Base-by-base conservation (phyloP, 805 yeast genomes). In the Cyberlindnera mrakii region DNA sequence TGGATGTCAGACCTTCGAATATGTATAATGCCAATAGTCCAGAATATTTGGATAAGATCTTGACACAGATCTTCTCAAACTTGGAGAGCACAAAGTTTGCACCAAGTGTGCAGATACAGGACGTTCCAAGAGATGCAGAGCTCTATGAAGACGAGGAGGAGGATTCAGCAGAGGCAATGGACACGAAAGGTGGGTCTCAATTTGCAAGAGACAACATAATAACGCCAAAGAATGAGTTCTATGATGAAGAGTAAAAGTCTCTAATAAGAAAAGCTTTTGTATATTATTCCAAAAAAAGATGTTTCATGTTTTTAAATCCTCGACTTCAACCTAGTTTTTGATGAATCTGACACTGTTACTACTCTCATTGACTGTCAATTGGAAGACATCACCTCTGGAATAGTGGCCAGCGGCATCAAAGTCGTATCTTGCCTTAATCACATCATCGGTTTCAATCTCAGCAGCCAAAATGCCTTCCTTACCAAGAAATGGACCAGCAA, bases 21-120 rank as follows among this genome's bases (percentile, higher is more conserved):
- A 91, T 91, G 98, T 86, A 85, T 68, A 91, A 91, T 65, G 96
- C 96, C 40, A 91, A 91, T 66, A 78, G 91, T 19, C 91, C 95
- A 19, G 97, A 90, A 63, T 91, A 89, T 60, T 71, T 91, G 55
- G 87, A 88, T 64, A 85, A 87, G 63, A 82, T 91, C 40, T 68
- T 88, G 57, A 74, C 85, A 11, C 85, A 83, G 55, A 85, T 91
- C 42, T 73, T 84, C 42, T 69, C 77, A 46, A 89, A 86, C 66
- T 70, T 91, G 58, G 95, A 88, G 55, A 78, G 85, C 55, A 88
- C 97, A n/a, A 82, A 85, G 64, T 88, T 83, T 64, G 96, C 97
- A 0, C 99, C 99, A n/a, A 85, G 96, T 42, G 97, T 91, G 30
- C 98, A 91, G 65, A 77, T 88, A 80, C 83, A 86, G 52, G 76